Percentiles rank a stretch among this genome's conserved stretches.
These are phyloP conservation scores for Dianthus caryophyllus DNA, from an alignment of 148 eudicot genomes.

Conservation along the genomic window DNA sequence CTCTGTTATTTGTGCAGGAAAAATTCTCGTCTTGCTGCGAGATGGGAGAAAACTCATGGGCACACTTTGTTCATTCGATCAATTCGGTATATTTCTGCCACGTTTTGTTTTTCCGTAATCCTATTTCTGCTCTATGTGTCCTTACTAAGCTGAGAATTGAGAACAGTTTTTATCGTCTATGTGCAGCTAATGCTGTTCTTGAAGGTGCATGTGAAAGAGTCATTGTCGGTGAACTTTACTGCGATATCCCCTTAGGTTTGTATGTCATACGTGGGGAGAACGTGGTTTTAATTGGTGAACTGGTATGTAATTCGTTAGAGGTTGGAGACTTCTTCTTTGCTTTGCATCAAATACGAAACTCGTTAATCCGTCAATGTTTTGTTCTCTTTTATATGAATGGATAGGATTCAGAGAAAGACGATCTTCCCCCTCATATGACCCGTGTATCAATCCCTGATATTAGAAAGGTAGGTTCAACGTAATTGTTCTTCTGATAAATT, in stretches of 20 bases:
- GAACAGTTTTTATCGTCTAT: not conserved
- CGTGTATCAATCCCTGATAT: conserved; percentile 78
- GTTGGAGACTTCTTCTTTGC: not conserved
- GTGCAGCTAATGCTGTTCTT: conserved; percentile 93
- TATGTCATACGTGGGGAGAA: conserved; percentile 98
- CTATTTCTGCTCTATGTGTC: conserved; percentile 13
- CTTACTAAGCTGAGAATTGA: conserved; percentile 22
- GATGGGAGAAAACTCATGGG: conserved; percentile 97
- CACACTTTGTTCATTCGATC: conserved; percentile 95
- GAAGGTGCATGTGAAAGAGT: conserved; percentile 98
- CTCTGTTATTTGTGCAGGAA: conserved; percentile 42
- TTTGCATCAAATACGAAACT: not conserved
- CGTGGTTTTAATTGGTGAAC: conserved; percentile 94
- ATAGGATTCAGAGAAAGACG: conserved; percentile 80
- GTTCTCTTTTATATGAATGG: too few species aligned
- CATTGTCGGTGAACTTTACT: conserved; percentile 91
- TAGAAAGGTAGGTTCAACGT: conserved; percentile 74
- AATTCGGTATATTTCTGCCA: conserved; percentile 84
- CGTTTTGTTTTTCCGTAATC: not conserved
- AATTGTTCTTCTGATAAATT: too few species aligned
- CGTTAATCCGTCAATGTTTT: not conserved
- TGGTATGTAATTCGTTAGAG: conserved; percentile 47
- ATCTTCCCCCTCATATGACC: conserved; percentile 95
- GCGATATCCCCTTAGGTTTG: conserved; percentile 91
- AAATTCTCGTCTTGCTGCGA: conserved; percentile 85